Evolutionary conservation across 1,139 yeast species (phyloP).

Genomic region (Spencermartinsiella ligniputridi): DNA sequence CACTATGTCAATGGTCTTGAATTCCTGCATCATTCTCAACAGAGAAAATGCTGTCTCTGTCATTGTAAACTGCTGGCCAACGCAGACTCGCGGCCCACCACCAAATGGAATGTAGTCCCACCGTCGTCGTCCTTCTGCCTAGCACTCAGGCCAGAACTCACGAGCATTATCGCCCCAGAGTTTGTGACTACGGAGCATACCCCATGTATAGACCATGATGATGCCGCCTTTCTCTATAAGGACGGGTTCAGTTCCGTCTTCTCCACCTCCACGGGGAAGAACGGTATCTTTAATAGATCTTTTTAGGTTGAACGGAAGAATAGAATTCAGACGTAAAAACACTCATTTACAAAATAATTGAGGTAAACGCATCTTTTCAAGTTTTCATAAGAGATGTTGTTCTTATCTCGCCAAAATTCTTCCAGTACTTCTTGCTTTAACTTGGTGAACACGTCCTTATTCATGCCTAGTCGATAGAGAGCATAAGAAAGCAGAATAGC

Average conservation of each 20-base stretch:
- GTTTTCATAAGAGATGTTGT: conserved; percentile 41
- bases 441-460: conserved; percentile 40
- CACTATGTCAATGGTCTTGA: conserved; percentile 18
- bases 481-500: conserved; percentile 50
- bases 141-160: conserved; percentile 50
- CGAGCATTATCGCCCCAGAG: conserved; percentile 48
- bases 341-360: conserved; percentile 47
- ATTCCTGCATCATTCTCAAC: conserved; percentile 42
- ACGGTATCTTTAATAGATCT: conserved; percentile 44
- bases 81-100: conserved; percentile 57
- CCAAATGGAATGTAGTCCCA: conserved; percentile 43
- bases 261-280: conserved; percentile 52
- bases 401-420: conserved; percentile 24
- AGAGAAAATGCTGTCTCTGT: conserved; percentile 50
- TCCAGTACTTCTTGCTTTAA: conserved; percentile 39
- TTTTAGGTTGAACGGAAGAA: conserved; percentile 52
- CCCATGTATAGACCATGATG: conserved; percentile 42
- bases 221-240: conserved; percentile 46
- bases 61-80: conserved; percentile 57
- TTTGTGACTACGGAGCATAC: conserved; percentile 43
- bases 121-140: conserved; percentile 32
- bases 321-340: conserved; percentile 50
- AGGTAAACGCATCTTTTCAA: conserved; percentile 48
- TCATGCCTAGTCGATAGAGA: conserved; percentile 44
- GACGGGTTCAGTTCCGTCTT: conserved; percentile 41